Evolutionary conservation across 345 rosid genomes (phyloP).

Genomic region (Carallia pectinifolia): DNA sequence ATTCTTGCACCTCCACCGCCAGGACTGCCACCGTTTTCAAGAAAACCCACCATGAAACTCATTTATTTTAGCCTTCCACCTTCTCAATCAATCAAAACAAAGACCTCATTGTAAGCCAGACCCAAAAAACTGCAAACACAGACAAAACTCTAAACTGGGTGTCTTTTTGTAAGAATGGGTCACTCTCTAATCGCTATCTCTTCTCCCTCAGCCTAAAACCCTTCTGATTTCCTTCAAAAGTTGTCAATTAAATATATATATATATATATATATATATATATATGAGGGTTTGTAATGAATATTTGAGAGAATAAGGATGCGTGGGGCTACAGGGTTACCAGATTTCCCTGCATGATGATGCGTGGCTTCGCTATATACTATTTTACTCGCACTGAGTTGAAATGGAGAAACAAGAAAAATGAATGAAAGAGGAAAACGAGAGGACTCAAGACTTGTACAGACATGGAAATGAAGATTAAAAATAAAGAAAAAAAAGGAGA

Average conservation of each 20-base stretch:
- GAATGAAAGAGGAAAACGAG: constrained; percentile 15
- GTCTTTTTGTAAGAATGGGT: no score
- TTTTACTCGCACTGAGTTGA: not conserved
- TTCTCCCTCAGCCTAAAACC: not conserved
- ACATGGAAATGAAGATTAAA: not conserved
- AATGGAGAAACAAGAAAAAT: not conserved
- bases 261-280: no score
- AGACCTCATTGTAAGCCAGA: no score
- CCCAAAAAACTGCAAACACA: no score
- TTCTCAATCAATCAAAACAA: not conserved
- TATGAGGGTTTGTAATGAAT: no score
- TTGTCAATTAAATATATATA: not conserved
- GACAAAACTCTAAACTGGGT: no score
- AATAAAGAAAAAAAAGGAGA: not conserved
- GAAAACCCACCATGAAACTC: constrained; percentile 72
- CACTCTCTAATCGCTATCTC: not conserved
- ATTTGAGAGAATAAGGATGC: not conserved
- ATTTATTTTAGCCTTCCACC: constrained; percentile 26
- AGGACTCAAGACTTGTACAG: constrained; percentile 12
- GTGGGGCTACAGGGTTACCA: not conserved
- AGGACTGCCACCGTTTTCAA: constrained; percentile 41
- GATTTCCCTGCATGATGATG: not conserved
- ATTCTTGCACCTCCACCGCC: constrained; percentile 48
- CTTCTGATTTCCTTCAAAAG: no score
- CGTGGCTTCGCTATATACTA: not conserved